Evolutionary conservation across 2,329 filamentous ascomycete species (phyloP).

Genomic region (Blastomyces percursus): DNA sequence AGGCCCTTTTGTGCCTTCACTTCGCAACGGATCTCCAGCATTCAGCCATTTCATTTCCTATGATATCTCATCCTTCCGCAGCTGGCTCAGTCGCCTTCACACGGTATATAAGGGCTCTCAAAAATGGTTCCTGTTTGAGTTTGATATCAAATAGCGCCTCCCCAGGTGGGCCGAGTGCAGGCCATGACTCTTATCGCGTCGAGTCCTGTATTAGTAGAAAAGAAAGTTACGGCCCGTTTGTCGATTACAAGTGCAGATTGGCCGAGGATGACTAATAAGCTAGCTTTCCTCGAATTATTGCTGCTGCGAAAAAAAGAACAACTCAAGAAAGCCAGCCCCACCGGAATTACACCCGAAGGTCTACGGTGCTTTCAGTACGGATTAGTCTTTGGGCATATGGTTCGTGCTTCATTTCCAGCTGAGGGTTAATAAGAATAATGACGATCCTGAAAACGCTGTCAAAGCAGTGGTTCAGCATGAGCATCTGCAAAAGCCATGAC

Average conservation of each 20-base stretch:
- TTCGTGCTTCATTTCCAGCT: too few species aligned
- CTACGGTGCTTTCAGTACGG: too few species aligned
- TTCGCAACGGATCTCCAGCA: too few species aligned
- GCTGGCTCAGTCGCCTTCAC: neutral
- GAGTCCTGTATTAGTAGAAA: neutral
- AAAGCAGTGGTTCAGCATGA: neutral
- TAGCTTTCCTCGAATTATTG: too few species aligned
- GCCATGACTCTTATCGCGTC: neutral
- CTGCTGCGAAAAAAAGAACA: too few species aligned
- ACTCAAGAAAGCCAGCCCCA: too few species aligned
- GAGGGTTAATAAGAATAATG: neutral
- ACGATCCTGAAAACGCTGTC: neutral
- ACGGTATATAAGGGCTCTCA: neutral
- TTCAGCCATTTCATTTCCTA: neutral
- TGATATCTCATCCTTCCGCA: neutral
- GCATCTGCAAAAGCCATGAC: neutral
- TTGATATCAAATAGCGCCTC: neutral
- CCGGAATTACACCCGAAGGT: too few species aligned
- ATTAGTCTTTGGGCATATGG: too few species aligned
- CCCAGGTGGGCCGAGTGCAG: neutral
- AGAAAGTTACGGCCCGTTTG: too few species aligned
- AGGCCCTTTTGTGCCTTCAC: too few species aligned
- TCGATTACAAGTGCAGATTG: too few species aligned
- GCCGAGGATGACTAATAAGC: too few species aligned
- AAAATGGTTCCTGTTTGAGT: neutral